Conservation (phyloP, 1,284 basidiomycete genomes). For the Agroathelia rolfsii region DNA sequence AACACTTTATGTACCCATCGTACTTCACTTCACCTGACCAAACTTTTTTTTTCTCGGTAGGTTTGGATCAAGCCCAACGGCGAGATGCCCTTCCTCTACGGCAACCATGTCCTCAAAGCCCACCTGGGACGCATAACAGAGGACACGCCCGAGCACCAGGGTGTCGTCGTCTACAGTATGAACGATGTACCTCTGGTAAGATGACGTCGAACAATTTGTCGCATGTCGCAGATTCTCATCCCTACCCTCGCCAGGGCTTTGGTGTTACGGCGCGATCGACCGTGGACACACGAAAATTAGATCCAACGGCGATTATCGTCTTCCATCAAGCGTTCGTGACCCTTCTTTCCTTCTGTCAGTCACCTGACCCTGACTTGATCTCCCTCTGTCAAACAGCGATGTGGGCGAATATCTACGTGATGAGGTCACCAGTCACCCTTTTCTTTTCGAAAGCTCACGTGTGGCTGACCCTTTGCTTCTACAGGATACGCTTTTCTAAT, state of each 20-base stretch:
- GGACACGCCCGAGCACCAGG: conserved; percentile 98
- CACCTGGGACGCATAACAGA: conserved; percentile 99
- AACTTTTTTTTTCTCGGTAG: conserved; percentile 30
- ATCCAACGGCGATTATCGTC: conserved; percentile 96
- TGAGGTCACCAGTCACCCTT: conserved; percentile 47
- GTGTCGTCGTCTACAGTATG: conserved; percentile 96
- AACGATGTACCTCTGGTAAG: conserved; percentile 82
- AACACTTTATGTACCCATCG: conserved; percentile 1
- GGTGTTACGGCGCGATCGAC: conserved; percentile 96
- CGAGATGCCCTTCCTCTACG: conserved; percentile 98
- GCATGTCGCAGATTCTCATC: conserved; percentile 8
- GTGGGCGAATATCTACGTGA: conserved; percentile 94
- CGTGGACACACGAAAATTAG: conserved; percentile 91
- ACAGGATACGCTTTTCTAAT: conserved; percentile 66
- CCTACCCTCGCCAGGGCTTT: conserved; percentile 62
- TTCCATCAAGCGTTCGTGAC: conserved; percentile 91
- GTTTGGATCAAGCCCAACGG: conserved; percentile 99
- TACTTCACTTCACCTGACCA: conserved; percentile 1
- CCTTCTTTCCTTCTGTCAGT: conserved; percentile 3
- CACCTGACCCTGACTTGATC: conserved; percentile 3
- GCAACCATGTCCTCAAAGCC: conserved; percentile 97
- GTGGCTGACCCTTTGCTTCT: conserved; percentile 9
- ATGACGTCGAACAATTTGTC: conserved; percentile 19
- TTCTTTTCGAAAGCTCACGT: conserved; percentile 6
- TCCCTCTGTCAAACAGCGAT: conserved; percentile 45